Conservation (phyloP, 2,329 filamentous ascomycete genomes). For the Neofusicoccum cordaticola region DNA sequence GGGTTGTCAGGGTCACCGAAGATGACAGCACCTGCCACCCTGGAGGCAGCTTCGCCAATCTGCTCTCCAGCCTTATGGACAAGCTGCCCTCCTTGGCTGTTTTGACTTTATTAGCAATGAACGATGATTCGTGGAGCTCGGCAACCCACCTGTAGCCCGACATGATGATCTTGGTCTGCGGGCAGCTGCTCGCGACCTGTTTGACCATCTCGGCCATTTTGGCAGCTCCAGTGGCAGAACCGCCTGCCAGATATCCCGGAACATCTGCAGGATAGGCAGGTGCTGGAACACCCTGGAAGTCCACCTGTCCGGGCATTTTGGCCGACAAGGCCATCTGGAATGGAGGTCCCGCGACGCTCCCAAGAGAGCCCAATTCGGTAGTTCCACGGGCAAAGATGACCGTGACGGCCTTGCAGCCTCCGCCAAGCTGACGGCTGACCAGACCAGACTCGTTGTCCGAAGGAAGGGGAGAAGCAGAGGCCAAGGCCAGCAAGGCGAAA, state of each 20-base stretch:
- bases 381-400: constrained; percentile 58
- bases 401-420: constrained; percentile 46
- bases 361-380: constrained; percentile 53
- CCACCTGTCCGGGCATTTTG: constrained; percentile 43
- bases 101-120: not conserved
- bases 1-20: constrained; percentile 38
- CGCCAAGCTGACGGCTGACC: not conserved
- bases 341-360: constrained; percentile 49
- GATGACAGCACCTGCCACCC: not conserved
- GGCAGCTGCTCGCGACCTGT: constrained; percentile 43
- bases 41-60: not conserved
- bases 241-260: constrained; percentile 47
- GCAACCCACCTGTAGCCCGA: constrained; percentile 44
- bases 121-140: not conserved
- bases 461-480: not conserved
- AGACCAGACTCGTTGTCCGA: not conserved
- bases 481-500: not conserved
- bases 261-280: constrained; percentile 44
- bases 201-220: constrained; percentile 44
- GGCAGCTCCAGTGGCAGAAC: constrained; percentile 43
- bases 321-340: constrained; percentile 48
- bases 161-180: constrained; percentile 46
- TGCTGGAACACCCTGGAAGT: constrained; percentile 52
- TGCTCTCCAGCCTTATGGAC: constrained; percentile 44
- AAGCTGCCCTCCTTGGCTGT: constrained; percentile 39